Base-by-base conservation (phyloP, 768 basidiomycete genomes). In the Agaricus subrufescens region DNA sequence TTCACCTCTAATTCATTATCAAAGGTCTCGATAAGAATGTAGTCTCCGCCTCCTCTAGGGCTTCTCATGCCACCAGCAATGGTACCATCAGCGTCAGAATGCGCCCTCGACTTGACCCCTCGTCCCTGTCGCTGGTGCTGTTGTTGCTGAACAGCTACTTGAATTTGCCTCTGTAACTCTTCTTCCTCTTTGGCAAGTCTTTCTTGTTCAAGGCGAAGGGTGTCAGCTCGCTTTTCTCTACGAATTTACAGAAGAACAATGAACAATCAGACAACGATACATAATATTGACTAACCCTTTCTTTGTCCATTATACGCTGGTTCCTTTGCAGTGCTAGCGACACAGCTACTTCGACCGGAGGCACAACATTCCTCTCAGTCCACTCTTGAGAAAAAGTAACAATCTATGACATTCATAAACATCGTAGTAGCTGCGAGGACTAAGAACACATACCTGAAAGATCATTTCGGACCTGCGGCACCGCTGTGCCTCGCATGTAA, bases 271-370 rank as follows among this genome's bases (percentile, higher is more conserved):
- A 31, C 23, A n/a, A 26, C 9, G 7, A 15, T 29, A 31, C 38
- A 47, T 15, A 31, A 5, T 14, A n/a, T 27, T 48, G 37, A 66
- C 78, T 51, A 50, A 86, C 89, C 62, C 73, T 75, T 62, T 90
- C 85, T 67, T 86, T 84, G 49, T 89, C 85, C 59, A 74, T 70
- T 0, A 88, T 88, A 30, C 91, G 81, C 59, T 78, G 80, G 46
- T 75, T 85, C 91, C 93, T 92, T 66, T 92, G 81, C 4, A 81
- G 74, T 10, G 91, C 91, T 3, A 94, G 76, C 0, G 91, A 93
- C 14, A 85, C 87, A 11, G 54, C 34, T 4, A 75, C 78, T 66
- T 89, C 86, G 6, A 74, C 72, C 2, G 79, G 77, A 1, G 84
- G 85, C 23, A 71, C 70, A 46, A 89, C 73, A 57, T 85, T 78